phyloP scores from a whole-genome alignment of 1,284 basidiomycete genomes.

The Naganishia liquefaciens region DNA sequence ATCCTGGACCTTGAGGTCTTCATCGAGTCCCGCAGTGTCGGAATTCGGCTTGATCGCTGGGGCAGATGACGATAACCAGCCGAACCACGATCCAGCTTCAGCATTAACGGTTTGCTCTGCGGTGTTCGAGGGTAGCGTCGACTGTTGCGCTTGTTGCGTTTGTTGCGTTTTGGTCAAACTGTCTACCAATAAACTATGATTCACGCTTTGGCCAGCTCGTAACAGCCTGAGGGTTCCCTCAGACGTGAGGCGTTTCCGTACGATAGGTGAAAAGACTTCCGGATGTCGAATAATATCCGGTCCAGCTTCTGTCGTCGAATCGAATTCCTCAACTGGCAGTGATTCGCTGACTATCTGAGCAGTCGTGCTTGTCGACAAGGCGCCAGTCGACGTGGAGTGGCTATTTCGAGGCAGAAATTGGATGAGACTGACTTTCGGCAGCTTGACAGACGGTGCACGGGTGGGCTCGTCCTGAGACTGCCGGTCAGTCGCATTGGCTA shows the following conservation, averaged over 20 bases:
- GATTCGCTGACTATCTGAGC: constrained; percentile 4
- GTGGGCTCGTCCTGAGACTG: constrained; percentile 2
- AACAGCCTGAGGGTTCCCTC: not conserved
- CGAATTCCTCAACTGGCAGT: constrained; percentile 16
- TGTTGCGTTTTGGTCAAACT: not conserved
- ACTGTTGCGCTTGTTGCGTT: not conserved
- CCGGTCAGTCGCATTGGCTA: constrained; percentile 28
- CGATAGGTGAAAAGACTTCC: constrained; percentile 9
- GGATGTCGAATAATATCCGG: constrained; percentile 24
- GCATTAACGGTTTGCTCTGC: no score
- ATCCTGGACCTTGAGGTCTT: not conserved
- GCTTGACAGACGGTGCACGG: not conserved
- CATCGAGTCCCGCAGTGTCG: not conserved
- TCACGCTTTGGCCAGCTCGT: constrained; percentile 5
- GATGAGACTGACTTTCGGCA: constrained; percentile 38
- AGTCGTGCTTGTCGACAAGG: not conserved
- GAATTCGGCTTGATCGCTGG: not conserved
- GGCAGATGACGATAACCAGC: constrained; percentile 7
- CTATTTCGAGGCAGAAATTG: constrained; percentile 38
- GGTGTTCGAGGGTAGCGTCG: not conserved
- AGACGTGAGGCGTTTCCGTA: not conserved
- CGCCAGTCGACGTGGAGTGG: not conserved
- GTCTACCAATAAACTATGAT: not conserved
- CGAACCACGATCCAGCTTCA: constrained; percentile 12
- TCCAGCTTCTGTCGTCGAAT: constrained; percentile 13